Evolutionary conservation across 2,329 filamentous ascomycete species (phyloP).

Genomic region (Coleophoma crateriformis): DNA sequence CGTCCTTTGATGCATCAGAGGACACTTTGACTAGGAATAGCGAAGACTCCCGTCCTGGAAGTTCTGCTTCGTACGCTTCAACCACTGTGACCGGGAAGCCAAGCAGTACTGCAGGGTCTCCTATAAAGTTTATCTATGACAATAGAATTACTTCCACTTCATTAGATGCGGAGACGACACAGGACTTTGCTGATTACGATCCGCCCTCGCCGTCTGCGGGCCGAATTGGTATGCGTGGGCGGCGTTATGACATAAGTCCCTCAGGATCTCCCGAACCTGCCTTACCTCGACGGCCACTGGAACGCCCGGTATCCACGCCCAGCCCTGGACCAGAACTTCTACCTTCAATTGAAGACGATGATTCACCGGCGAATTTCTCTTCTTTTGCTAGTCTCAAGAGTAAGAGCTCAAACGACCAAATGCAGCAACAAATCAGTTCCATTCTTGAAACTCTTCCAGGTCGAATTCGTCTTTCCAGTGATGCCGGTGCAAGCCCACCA

Average conservation of each 20-base stretch:
- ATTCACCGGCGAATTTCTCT: too few relatives aligned
- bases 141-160: slow-evolving; percentile 2
- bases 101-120: neutral
- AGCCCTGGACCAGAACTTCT: slow-evolving; percentile 4
- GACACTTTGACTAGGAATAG: neutral
- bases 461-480: slow-evolving; percentile 67
- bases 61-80: neutral
- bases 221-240: slow-evolving; percentile 9
- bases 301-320: slow-evolving; percentile 11
- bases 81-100: neutral
- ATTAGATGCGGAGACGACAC: neutral
- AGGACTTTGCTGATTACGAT: slow-evolving; percentile 3
- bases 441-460: slow-evolving; percentile 74
- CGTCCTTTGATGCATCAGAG: neutral
- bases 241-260: slow-evolving; percentile 15
- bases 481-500: slow-evolving; percentile 29
- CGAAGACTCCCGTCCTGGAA: neutral
- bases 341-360: slow-evolving; percentile 12
- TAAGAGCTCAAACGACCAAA: slow-evolving; percentile 50
- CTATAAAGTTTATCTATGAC: slow-evolving; percentile 6
- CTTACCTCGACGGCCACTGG: slow-evolving; percentile 9
- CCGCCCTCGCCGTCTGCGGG: slow-evolving; percentile 17
- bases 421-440: slow-evolving; percentile 75
- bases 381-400: slow-evolving; percentile 6
- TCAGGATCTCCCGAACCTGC: slow-evolving; percentile 15